Percentiles rank a stretch among this genome's conserved stretches.
phyloP scores from a whole-genome alignment of 306 rosid genomes.

The Prunus armeniaca region DNA sequence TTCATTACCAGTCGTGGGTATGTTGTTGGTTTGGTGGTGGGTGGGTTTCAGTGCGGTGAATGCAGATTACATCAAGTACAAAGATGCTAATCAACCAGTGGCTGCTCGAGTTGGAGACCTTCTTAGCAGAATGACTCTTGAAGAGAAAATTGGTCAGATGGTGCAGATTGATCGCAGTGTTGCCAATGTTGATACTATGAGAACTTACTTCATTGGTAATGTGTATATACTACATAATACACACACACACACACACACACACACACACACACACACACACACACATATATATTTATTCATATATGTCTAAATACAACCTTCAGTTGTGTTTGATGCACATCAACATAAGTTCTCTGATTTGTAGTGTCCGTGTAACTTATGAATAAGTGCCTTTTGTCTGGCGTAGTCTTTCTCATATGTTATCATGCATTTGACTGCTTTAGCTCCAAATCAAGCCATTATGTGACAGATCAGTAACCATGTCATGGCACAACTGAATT shows the following conservation, averaged over 20 bases:
- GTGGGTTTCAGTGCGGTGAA: conserved; percentile 34
- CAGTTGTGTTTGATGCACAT: neutral
- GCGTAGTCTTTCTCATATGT: neutral
- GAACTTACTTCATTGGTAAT: conserved; percentile 64
- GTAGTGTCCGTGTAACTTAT: neutral
- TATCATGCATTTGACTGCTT: neutral
- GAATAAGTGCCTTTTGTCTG: neutral
- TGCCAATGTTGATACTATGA: conserved; percentile 69
- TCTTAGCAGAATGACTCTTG: conserved; percentile 70
- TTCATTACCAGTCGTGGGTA: conserved; percentile 26
- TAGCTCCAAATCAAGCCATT: neutral
- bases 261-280: neutral
- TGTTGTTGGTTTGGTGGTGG: conserved; percentile 58
- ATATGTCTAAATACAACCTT: conserved; percentile 5
- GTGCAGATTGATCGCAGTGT: conserved; percentile 89
- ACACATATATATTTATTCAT: neutral
- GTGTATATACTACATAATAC: conserved; percentile 8
- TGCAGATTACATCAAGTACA: conserved; percentile 64
- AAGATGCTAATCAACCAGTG: conserved; percentile 63
- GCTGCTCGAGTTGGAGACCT: conserved; percentile 70
- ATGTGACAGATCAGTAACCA: neutral
- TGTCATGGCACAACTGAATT: neutral
- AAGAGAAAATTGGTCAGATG: conserved; percentile 99
- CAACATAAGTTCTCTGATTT: neutral
- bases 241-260: neutral